phyloP scores from a whole-genome alignment of 139 green algal genomes.

The Coelastrella sp. region DNA sequence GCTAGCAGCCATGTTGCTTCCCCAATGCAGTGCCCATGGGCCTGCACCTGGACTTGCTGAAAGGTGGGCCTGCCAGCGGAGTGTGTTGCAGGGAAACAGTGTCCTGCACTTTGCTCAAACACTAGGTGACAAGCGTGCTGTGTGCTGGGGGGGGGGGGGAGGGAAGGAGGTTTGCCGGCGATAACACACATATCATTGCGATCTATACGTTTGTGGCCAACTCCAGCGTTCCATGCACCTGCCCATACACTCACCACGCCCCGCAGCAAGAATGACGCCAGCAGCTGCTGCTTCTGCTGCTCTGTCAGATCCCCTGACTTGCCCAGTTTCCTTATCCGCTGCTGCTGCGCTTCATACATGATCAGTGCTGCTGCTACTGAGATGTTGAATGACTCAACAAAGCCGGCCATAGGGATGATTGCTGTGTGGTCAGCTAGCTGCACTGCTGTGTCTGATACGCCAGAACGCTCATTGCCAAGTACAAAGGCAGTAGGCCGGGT shows the following conservation, averaged over 20 bases:
- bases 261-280: conserved; percentile 61
- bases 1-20: too few species aligned
- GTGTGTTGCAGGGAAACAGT: too few species aligned
- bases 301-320: conserved; percentile 57
- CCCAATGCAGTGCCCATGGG: too few species aligned
- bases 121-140: too few species aligned
- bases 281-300: conserved; percentile 55
- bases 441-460: conserved; percentile 74
- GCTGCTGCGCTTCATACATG: conserved; percentile 66
- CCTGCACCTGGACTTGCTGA: too few species aligned
- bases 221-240: background rate
- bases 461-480: conserved; percentile 85
- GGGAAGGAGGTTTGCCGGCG: too few species aligned
- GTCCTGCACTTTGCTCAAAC: too few species aligned
- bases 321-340: conserved; percentile 57
- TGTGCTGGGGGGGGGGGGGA: too few species aligned
- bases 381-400: conserved; percentile 91
- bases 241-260: conserved; percentile 55
- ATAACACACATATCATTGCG: too few species aligned
- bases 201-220: too few species aligned
- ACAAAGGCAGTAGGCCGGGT: conserved; percentile 83
- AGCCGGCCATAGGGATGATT: conserved; percentile 83
- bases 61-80: too few species aligned
- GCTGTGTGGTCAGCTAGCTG: conserved; percentile 67
- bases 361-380: conserved; percentile 74